Conservation (phyloP, 768 basidiomycete species). For the Coprinopsis cinerea region DNA sequence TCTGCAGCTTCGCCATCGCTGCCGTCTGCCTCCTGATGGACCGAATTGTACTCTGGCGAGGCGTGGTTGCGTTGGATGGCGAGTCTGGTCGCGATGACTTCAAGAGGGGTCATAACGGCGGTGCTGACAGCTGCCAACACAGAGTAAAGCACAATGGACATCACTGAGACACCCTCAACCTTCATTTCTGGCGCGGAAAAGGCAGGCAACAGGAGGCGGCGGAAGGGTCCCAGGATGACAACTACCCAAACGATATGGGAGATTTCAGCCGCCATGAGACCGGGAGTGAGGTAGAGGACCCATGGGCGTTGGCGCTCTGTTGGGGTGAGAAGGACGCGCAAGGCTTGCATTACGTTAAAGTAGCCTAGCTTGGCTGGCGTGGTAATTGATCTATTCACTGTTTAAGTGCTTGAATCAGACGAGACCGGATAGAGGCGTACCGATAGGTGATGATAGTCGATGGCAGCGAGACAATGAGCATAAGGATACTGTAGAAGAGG, state of each 20-base stretch:
- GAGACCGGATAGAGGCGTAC: constrained; percentile 30
- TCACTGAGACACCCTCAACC: constrained; percentile 37
- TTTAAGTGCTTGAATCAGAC: constrained; percentile 2
- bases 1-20: constrained; percentile 49
- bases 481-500: constrained; percentile 55
- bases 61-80: constrained; percentile 84
- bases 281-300: constrained; percentile 78
- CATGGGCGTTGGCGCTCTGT: constrained; percentile 77
- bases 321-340: constrained; percentile 72
- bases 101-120: constrained; percentile 61
- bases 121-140: constrained; percentile 52
- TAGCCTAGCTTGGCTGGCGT: constrained; percentile 75
- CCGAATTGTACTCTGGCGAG: constrained; percentile 66
- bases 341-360: constrained; percentile 46
- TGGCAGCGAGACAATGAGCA: constrained; percentile 63
- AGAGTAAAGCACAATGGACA: constrained; percentile 52
- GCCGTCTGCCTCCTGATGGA: constrained; percentile 69
- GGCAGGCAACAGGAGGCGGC: constrained; percentile 41
- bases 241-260: constrained; percentile 40
- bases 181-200: constrained; percentile 26
- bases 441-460: constrained; percentile 72
- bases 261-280: constrained; percentile 56
- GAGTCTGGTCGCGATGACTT: constrained; percentile 72
- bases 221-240: constrained; percentile 41
- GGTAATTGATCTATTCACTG: constrained; percentile 58